Conservation (phyloP, 768 basidiomycete species). For the Clitopilus hobsonii region DNA sequence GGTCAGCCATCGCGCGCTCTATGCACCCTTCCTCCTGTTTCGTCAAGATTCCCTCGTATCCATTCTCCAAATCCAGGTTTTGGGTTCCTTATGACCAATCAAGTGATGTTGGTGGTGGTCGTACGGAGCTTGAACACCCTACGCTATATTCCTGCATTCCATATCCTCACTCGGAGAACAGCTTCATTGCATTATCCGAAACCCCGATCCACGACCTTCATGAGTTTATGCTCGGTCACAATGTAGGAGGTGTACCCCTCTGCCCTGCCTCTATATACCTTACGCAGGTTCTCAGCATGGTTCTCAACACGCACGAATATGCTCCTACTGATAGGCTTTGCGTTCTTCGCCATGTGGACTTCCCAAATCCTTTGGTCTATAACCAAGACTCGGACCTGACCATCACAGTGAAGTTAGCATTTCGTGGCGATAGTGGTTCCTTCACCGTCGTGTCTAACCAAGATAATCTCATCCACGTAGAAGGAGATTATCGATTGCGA, state of each 20-base stretch:
- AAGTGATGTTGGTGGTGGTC: too few relatives aligned
- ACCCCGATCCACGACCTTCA: slow-evolving; percentile 43
- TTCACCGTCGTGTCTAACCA: slow-evolving; percentile 31
- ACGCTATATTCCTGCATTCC: slow-evolving; percentile 39
- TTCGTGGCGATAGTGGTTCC: slow-evolving; percentile 29
- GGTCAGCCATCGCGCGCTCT: slow-evolving; percentile 52
- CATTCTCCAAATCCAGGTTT: slow-evolving; percentile 50
- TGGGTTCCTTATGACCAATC: slow-evolving; percentile 57
- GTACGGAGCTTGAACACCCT: slow-evolving; percentile 26
- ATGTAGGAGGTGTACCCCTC: slow-evolving; percentile 48
- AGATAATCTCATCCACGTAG: slow-evolving; percentile 34
- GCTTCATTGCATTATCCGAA: slow-evolving; percentile 42
- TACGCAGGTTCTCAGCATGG: slow-evolving; percentile 44
- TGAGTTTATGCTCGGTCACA: slow-evolving; percentile 48
- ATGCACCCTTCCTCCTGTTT: slow-evolving; percentile 34
- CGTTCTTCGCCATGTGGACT: slow-evolving; percentile 38
- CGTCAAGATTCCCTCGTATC: slow-evolving; percentile 59
- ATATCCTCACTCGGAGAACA: slow-evolving; percentile 31
- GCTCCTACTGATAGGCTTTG: not conserved
- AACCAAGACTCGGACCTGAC: slow-evolving; percentile 21
- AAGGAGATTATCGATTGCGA: slow-evolving; percentile 41
- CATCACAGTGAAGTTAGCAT: slow-evolving; percentile 34
- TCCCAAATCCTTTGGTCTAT: slow-evolving; percentile 53
- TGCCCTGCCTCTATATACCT: slow-evolving; percentile 68
- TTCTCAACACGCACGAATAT: not conserved